Conservation (phyloP, 2,329 filamentous ascomycete genomes). For the Pseudocercospora musae region DNA sequence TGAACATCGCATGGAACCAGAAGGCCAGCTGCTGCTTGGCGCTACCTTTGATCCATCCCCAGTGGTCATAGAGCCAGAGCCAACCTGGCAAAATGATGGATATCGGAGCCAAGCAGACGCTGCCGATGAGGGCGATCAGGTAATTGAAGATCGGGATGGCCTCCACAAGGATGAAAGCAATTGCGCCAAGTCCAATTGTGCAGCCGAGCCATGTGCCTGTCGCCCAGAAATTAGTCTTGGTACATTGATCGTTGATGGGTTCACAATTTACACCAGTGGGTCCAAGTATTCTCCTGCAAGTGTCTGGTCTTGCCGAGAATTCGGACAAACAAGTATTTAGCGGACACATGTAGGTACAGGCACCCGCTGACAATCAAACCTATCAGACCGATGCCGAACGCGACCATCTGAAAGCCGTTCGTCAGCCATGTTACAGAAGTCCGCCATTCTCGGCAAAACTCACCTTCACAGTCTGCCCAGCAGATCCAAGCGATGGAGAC, state of each 20-base stretch:
- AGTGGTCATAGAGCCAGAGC: constrained; percentile 52
- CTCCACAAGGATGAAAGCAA: constrained; percentile 51
- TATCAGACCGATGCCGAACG: constrained; percentile 58
- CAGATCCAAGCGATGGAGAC: constrained; percentile 59
- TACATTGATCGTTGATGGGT: too few relatives aligned
- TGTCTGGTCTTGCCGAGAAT: constrained; percentile 51
- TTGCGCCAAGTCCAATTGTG: constrained; percentile 41
- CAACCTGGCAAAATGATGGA: constrained; percentile 48
- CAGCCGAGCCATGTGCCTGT: constrained; percentile 47
- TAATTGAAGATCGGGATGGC: constrained; percentile 56
- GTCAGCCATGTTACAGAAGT: not conserved
- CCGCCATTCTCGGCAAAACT: not conserved
- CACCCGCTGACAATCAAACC: constrained; percentile 52
- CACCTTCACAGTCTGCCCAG: constrained; percentile 57
- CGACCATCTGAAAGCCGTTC: not conserved
- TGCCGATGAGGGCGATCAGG: constrained; percentile 48
- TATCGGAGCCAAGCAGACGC: constrained; percentile 51
- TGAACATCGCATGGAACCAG: constrained; percentile 38
- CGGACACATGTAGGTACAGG: constrained; percentile 49
- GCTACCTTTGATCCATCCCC: constrained; percentile 39
- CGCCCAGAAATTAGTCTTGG: not conserved
- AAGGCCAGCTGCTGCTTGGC: constrained; percentile 38
- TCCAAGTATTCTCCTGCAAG: constrained; percentile 48
- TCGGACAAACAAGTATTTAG: constrained; percentile 57
- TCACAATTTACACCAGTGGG: constrained; percentile 44